Percentiles rank a stretch among this genome's conserved stretches.
Conservation (phyloP, 768 basidiomycete species). For the Lepiota venenata region DNA sequence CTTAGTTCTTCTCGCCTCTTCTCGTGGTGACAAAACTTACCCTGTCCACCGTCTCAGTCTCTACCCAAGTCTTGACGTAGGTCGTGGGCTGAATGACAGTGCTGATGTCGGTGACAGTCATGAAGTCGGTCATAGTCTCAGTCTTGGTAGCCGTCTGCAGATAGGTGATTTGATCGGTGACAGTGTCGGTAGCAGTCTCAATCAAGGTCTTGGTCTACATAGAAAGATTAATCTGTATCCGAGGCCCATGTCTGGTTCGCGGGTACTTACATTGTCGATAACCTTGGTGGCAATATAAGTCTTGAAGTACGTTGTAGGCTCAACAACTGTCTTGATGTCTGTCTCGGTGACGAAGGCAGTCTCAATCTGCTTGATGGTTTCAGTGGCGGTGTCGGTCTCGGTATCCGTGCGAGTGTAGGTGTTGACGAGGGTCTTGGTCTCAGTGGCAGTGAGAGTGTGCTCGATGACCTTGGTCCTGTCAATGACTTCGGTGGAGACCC, state of each 20-base stretch:
- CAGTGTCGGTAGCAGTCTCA: constrained; percentile 46
- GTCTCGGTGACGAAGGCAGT: constrained; percentile 57
- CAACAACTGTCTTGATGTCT: constrained; percentile 46
- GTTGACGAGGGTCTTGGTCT: constrained; percentile 54
- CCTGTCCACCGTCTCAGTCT: constrained; percentile 55
- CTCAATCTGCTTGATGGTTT: constrained; percentile 47
- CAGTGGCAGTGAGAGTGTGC: constrained; percentile 60
- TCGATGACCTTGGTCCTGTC: constrained; percentile 54
- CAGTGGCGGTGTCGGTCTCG: constrained; percentile 43
- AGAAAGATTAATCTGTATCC: background rate
- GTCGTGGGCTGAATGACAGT: constrained; percentile 60
- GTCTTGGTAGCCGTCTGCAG: constrained; percentile 57
- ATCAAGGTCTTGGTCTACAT: constrained; percentile 52
- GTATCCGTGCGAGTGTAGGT: constrained; percentile 50
- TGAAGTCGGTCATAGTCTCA: constrained; percentile 46
- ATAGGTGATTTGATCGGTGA: constrained; percentile 51
- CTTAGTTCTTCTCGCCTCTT: background rate
- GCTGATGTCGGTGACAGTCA: constrained; percentile 50
- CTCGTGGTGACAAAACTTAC: constrained; percentile 28
- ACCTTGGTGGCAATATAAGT: constrained; percentile 52
- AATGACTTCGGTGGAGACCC: constrained; percentile 63
- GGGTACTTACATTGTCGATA: constrained; percentile 55
- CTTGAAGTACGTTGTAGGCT: constrained; percentile 56
- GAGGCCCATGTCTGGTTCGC: background rate
- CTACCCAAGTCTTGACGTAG: constrained; percentile 46